phyloP scores from a whole-genome alignment of 2,329 filamentous ascomycete genomes.

The Myriangium duriaei region DNA sequence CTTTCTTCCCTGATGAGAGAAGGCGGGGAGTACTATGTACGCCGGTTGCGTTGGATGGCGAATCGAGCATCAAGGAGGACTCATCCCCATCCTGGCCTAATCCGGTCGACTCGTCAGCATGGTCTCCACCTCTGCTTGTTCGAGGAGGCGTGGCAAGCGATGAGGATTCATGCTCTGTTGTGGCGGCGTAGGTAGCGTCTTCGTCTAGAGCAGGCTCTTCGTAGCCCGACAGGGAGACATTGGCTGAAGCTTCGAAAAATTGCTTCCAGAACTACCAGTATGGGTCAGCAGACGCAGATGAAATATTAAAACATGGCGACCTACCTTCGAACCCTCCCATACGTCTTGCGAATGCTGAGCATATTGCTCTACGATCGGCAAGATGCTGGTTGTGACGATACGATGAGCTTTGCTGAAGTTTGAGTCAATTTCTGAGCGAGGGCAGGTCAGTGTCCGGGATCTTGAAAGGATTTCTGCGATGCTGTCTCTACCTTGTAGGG shows the following conservation, averaged over 20 bases:
- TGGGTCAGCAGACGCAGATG: slow-evolving; percentile 7
- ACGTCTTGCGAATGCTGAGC: slow-evolving; percentile 85
- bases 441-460: slow-evolving; percentile 12
- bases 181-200: slow-evolving; percentile 32
- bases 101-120: slow-evolving; percentile 19
- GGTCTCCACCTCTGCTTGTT: slow-evolving; percentile 14
- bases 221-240: slow-evolving; percentile 90
- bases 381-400: slow-evolving; percentile 85
- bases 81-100: slow-evolving; percentile 26
- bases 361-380: slow-evolving; percentile 91
- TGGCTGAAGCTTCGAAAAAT: slow-evolving; percentile 97
- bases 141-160: slow-evolving; percentile 8
- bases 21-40: slow-evolving; percentile 49
- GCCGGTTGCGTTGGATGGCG: slow-evolving; percentile 34
- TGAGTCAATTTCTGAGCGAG: slow-evolving; percentile 72
- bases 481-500: slow-evolving; percentile 59
- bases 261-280: slow-evolving; percentile 85
- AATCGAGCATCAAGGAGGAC: slow-evolving; percentile 54
- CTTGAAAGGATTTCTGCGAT: not conserved
- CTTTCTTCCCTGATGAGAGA: slow-evolving; percentile 17
- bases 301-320: not conserved
- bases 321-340: slow-evolving; percentile 90
- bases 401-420: slow-evolving; percentile 96
- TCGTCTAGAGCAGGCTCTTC: slow-evolving; percentile 63
- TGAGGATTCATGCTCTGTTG: slow-evolving; percentile 14